Evolutionary conservation across 306 rosid species (phyloP).

Genomic region (Erythrophleum fordii): DNA sequence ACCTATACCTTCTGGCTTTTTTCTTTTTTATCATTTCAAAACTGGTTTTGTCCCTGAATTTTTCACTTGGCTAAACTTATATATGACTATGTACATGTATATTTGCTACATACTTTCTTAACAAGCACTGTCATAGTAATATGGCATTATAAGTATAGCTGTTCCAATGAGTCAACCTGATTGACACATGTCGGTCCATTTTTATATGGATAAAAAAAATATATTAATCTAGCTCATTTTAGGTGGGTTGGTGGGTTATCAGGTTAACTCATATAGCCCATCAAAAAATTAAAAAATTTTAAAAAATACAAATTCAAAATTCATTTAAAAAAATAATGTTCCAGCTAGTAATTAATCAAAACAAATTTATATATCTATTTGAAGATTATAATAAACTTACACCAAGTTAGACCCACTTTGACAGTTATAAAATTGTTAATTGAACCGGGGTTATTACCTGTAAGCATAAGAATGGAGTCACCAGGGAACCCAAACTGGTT

Average conservation of each 20-base stretch:
- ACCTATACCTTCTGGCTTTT: neutral
- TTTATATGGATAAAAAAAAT: neutral
- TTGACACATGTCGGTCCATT: neutral
- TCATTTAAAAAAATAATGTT: neutral
- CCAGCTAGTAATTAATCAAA: neutral
- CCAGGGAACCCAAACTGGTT: constrained; percentile 52
- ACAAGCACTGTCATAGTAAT: neutral
- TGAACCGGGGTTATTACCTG: constrained; percentile 42
- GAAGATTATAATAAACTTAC: neutral
- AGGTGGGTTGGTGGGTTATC: neutral
- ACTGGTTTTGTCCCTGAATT: neutral
- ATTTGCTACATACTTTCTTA: neutral
- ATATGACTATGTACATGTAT: neutral
- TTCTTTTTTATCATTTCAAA: neutral
- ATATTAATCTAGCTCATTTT: neutral
- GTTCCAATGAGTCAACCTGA: neutral
- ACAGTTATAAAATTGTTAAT: neutral
- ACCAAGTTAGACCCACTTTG: neutral
- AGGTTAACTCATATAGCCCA: neutral
- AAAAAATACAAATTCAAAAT: neutral
- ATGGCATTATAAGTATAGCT: neutral
- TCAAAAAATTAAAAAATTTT: neutral
- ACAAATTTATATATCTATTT: neutral
- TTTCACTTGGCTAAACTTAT: neutral
- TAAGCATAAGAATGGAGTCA: constrained; percentile 60